Base-by-base conservation (phyloP, 768 basidiomycete species). In the Naganishia friedmannii region DNA sequence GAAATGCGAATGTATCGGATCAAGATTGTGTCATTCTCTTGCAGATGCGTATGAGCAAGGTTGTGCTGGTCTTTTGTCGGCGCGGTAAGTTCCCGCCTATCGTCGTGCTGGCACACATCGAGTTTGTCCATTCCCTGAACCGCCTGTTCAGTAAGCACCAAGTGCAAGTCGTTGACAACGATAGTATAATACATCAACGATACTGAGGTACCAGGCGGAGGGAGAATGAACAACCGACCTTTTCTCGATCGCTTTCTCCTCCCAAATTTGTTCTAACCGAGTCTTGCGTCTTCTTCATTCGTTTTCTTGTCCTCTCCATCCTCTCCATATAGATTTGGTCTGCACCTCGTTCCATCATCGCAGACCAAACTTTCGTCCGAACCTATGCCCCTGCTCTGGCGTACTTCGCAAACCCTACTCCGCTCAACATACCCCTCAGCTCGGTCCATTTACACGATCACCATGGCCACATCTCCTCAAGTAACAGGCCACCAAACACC, bases 221-320 rank as follows among this genome's bases (percentile, higher is more conserved):
- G n/a, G n/a, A n/a, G n/a, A n/a, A n/a, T n/a, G n/a, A n/a, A n/a
- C n/a, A n/a, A n/a, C n/a, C n/a, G n/a, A n/a, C n/a, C n/a, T 51
- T 23, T n/a, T 51, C 48, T 51, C 60, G 60, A 63, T 63, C 42
- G 60, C 60, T 26, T 37, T 34, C n/a, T 21, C n/a, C n/a, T 51
- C 21, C 48, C 32, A 63, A 63, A 63, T 63, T 63, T 63, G 23
- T 63, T 2, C 34, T n/a, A 63, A 19, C 23, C 60, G 60, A 63
- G n/a, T 26, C 21, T 45, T 63, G 42, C n/a, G n/a, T 42, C 26
- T 23, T 42, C 39, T 45, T 28, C 26, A 13, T 9, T 26, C 15
- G 8, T 17, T 46, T 13, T 13, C 42, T n/a, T 3, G 12, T 60
- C 34, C n/a, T 42, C 31, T 31, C 31, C n/a, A n/a, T n/a, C 34